phyloP scores from a whole-genome alignment of 148 eudicot species.

The Rhododendron vialii region DNA sequence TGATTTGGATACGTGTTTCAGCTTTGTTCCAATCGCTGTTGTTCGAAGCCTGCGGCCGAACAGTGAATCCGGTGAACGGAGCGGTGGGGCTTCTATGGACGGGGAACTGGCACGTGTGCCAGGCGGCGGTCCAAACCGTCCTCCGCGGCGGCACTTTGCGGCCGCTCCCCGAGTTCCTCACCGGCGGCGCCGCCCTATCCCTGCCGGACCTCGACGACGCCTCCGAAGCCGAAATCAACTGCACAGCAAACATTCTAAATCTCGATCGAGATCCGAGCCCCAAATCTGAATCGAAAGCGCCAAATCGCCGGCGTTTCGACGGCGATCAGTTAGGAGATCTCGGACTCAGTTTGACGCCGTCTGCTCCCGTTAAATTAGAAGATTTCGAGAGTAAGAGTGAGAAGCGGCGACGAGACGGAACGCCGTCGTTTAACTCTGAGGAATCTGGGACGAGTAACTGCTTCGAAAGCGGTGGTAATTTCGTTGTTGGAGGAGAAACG shows the following conservation, averaged over 20 bases:
- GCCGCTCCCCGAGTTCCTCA: constrained; percentile 49
- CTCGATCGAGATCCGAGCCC: constrained; percentile 21
- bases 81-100: constrained; percentile 64
- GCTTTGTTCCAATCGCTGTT: constrained; percentile 70
- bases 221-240: constrained; percentile 29
- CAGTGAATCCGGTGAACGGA: constrained; percentile 77
- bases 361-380: background rate
- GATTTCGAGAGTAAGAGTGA: background rate
- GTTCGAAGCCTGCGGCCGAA: constrained; percentile 74
- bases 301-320: constrained; percentile 26
- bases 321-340: constrained; percentile 26
- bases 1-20: constrained; percentile 12
- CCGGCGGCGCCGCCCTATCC: constrained; percentile 8
- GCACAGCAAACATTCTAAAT: constrained; percentile 19
- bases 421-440: constrained; percentile 64
- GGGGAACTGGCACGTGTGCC: constrained; percentile 80
- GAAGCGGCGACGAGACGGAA: constrained; percentile 43
- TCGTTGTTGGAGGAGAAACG: constrained; percentile 7
- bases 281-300: constrained; percentile 11
- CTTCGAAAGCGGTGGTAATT: constrained; percentile 25
- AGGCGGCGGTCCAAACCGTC: constrained; percentile 67
- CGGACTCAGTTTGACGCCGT: constrained; percentile 39
- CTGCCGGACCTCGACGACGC: constrained; percentile 32
- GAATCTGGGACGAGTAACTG: constrained; percentile 64
- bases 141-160: constrained; percentile 60